These are phyloP conservation scores for Veloporphyrellus conicus DNA, from an alignment of 1,284 basidiomycete species.

Conservation along the genomic window DNA sequence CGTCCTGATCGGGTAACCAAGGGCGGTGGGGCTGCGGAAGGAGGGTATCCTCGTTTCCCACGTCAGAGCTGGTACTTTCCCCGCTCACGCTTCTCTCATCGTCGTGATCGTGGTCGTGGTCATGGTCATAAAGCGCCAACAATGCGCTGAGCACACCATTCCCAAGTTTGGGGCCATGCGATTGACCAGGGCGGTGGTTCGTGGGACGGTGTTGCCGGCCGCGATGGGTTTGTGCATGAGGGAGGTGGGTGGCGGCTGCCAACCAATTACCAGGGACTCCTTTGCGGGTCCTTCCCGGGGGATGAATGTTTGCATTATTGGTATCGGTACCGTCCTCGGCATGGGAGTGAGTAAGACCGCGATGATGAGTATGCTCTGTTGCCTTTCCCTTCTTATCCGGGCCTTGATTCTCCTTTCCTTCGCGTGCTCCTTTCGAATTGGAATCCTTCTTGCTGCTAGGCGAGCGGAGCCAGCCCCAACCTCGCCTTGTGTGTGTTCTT, in stretches of 20 bases:
- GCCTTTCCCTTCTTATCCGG: conserved; percentile 10
- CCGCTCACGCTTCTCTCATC: conserved; percentile 26
- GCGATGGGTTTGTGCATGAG: conserved; percentile 1
- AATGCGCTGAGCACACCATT: conserved; percentile 52
- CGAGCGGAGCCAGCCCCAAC: conserved; percentile 18
- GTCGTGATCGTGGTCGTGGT: conserved; percentile 37
- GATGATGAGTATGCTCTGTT: conserved; percentile 1
- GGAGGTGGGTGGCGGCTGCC: not conserved
- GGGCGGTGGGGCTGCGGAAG: conserved; percentile 20
- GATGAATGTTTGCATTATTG: conserved; percentile 1
- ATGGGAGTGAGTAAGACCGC: conserved; percentile 8
- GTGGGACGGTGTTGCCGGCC: conserved; percentile 12
- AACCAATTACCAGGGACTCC: conserved; percentile 22
- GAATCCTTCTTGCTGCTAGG: not conserved
- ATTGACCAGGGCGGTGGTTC: conserved; percentile 8
- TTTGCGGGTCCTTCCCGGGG: conserved; percentile 16
- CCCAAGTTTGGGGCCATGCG: conserved; percentile 25
- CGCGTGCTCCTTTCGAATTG: not conserved
- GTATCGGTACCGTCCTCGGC: conserved; percentile 8
- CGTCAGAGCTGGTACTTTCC: conserved; percentile 27
- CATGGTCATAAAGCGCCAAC: conserved; percentile 49
- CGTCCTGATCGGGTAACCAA: conserved; percentile 18
- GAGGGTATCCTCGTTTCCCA: conserved; percentile 18
- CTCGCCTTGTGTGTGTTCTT: conserved; percentile 28
- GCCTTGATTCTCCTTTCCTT: conserved; percentile 1